These are phyloP conservation scores for Fusarium phyllophilum DNA, from an alignment of 2,329 filamentous ascomycete genomes.

Conservation along the genomic window DNA sequence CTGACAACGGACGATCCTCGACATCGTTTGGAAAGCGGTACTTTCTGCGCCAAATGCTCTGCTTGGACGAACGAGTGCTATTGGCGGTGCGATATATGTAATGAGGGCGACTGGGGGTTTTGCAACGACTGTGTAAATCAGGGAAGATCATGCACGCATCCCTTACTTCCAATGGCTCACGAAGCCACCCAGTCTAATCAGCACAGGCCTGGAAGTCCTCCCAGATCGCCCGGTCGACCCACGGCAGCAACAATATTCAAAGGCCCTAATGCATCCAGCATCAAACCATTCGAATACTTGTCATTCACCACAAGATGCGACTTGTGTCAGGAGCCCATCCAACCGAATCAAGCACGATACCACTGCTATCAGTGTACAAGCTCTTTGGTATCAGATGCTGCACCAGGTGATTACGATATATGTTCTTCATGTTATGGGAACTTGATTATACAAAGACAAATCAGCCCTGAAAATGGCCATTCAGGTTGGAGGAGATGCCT, in stretches of 20 bases:
- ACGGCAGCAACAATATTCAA: constrained; percentile 60
- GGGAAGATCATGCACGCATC: constrained; percentile 82
- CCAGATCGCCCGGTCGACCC: constrained; percentile 57
- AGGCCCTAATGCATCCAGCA: constrained; percentile 57
- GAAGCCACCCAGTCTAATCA: constrained; percentile 52
- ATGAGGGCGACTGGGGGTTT: constrained; percentile 94
- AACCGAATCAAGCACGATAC: constrained; percentile 74
- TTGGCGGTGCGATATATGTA: constrained; percentile 89
- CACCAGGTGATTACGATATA: constrained; percentile 84
- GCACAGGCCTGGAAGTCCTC: constrained; percentile 52
- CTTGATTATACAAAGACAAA: constrained; percentile 69
- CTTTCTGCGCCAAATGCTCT: constrained; percentile 83
- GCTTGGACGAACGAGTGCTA: constrained; percentile 83
- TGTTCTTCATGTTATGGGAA: constrained; percentile 81
- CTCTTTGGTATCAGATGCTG: constrained; percentile 56
- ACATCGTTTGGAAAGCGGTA: constrained; percentile 76
- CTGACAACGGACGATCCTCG: constrained; percentile 74
- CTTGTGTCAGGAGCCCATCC: constrained; percentile 78
- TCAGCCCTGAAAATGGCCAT: constrained; percentile 79
- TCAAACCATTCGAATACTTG: constrained; percentile 72
- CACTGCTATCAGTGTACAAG: constrained; percentile 82
- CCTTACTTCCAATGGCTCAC: constrained; percentile 80
- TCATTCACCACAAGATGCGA: constrained; percentile 82
- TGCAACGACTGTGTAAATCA: constrained; percentile 89
- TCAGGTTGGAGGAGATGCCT: constrained; percentile 86